Base-by-base conservation (phyloP, 768 basidiomycete genomes). In the Hygrocybe coccinea region DNA sequence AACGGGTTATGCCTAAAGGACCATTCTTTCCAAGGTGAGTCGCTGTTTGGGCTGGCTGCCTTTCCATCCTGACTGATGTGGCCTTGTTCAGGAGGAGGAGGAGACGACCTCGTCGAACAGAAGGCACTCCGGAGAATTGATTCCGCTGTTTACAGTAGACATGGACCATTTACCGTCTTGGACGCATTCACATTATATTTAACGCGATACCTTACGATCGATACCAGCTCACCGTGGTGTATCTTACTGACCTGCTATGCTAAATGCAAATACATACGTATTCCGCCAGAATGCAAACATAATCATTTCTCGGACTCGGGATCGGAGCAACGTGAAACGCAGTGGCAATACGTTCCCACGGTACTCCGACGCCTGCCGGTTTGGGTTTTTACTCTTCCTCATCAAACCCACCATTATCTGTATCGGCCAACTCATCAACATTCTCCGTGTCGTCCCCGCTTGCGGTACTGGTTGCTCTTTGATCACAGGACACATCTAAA, bases 1-100 rank as follows among this genome's bases (percentile, higher is more conserved):
- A 87, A 53, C 80, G 97, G 51, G 79, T 82, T 25, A 97, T 97
- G 95, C 95, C 94, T 7, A 86, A 85, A 62, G 91, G 93, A 0
- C 89, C 91, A 11, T 67, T 91, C 67, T 88, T 91, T 70, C 90
- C 91, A 43, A 81, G 89, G 87, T 89, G 54, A 37, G 83, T 77
- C 25, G 8, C 9, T 14, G 59, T 37, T 8, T 36, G 5, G 14
- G 34, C 5, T 37, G 17, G 29, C 33, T 8, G 25, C 24, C 3
- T n/a, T 49, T 15, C 37, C 24, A 17, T 50, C 50, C 44, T 52
- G 46, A 47, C 39, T 6, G 45, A 44, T 14, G n/a, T n/a, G 37
- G 44, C 34, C 14, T 45, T 11, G 22, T 14, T 48, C 29, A 33
- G 43, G 50, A 66, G 69, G 54, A 62, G 67, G 14, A 58, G 66